These are phyloP conservation scores for Trichoderma sp. DNA, from an alignment of 2,329 filamentous ascomycete species.

Conservation along the genomic window DNA sequence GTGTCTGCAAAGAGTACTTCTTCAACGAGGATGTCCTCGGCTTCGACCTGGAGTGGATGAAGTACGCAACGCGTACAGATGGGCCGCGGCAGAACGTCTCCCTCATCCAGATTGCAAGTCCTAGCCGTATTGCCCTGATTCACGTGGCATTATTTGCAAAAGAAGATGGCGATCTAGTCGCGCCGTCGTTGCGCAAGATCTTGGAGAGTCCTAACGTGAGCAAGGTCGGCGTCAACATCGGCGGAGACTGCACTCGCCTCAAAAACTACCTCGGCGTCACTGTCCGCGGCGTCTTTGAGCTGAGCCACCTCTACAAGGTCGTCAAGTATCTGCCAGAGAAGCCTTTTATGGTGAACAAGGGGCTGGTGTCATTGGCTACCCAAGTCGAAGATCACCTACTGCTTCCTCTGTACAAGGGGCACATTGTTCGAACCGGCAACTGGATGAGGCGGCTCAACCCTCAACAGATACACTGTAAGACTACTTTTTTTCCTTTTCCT, in stretches of 20 bases:
- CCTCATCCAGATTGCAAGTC: conserved; percentile 79
- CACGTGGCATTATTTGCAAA: conserved; percentile 69
- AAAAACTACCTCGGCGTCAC: conserved; percentile 66
- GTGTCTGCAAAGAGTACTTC: conserved; percentile 66
- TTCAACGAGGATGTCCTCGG: conserved; percentile 71
- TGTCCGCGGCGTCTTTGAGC: conserved; percentile 70
- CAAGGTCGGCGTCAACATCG: conserved; percentile 78
- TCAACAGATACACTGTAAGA: conserved; percentile 70
- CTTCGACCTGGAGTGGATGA: conserved; percentile 86
- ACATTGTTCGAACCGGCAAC: conserved; percentile 68
- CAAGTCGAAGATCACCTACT: conserved; percentile 73
- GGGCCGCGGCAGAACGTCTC: conserved; percentile 71
- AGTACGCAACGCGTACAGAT: conserved; percentile 48
- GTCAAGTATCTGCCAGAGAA: conserved; percentile 64
- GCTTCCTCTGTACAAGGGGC: conserved; percentile 75
- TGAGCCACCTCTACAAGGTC: conserved; percentile 79
- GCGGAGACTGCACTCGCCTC: conserved; percentile 70
- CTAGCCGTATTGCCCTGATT: conserved; percentile 76
- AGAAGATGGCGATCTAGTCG: conserved; percentile 60
- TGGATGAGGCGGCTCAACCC: conserved; percentile 68
- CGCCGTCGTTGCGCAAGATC: conserved; percentile 69
- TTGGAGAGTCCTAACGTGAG: conserved; percentile 70
- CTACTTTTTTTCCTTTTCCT: not conserved
- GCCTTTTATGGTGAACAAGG: conserved; percentile 64
- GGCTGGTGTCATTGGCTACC: conserved; percentile 63